A percentile compares a stretch with the other conserved stretches of the same genome.
phyloP scores from a whole-genome alignment of 768 basidiomycete genomes.

The Lepiota venenata region DNA sequence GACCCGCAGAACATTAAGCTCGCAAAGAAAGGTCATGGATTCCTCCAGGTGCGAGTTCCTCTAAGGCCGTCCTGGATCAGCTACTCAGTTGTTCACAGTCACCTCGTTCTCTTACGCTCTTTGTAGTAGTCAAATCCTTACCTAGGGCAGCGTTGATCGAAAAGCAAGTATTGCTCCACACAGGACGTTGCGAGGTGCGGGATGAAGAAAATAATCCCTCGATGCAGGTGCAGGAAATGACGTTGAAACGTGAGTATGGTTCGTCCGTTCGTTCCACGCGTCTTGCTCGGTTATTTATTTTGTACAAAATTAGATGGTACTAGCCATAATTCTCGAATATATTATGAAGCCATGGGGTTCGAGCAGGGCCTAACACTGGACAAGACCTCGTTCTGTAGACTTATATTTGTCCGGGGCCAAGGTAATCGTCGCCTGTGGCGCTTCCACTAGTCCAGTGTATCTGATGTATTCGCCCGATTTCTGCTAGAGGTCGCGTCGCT shows the following conservation, averaged over 20 bases:
- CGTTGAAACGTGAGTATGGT: background rate
- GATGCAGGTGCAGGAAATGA: constrained; percentile 16
- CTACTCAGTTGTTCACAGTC: background rate
- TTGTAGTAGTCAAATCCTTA: constrained; percentile 57
- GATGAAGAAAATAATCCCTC: constrained; percentile 46
- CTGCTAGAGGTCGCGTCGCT: background rate
- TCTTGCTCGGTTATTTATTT: no score
- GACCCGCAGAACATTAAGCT: constrained; percentile 32
- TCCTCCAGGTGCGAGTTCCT: constrained; percentile 15
- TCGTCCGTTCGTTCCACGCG: no score
- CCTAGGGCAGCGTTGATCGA: constrained; percentile 74
- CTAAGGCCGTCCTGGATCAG: constrained; percentile 7
- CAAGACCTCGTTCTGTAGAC: background rate
- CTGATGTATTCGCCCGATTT: background rate
- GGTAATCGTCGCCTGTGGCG: constrained; percentile 10
- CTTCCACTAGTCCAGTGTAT: background rate
- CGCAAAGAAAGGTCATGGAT: constrained; percentile 37
- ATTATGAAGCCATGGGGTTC: constrained; percentile 3
- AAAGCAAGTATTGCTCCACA: constrained; percentile 73
- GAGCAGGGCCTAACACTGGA: background rate
- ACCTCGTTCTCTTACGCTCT: constrained; percentile 41
- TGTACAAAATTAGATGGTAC: background rate
- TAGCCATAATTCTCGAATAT: background rate
- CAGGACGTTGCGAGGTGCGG: constrained; percentile 46
- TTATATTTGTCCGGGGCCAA: constrained; percentile 4